Percentiles rank a stretch among this genome's conserved stretches.
These are phyloP conservation scores for Saccharomycopsis amapae DNA, from an alignment of 805 yeast genomes.

Conservation along the genomic window DNA sequence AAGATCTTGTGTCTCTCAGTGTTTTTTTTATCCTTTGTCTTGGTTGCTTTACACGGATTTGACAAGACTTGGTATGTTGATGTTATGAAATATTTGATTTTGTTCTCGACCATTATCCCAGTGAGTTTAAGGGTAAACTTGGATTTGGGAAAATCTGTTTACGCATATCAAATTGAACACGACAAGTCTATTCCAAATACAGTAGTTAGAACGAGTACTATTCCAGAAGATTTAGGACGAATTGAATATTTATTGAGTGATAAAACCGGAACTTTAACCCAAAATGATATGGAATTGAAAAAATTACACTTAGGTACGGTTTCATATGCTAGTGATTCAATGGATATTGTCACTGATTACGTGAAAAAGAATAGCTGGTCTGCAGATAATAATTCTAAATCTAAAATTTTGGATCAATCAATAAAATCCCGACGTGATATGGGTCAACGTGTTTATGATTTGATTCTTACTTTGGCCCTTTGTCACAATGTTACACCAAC, in stretches of 20 bases:
- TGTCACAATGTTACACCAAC: constrained; percentile 98
- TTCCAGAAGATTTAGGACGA: constrained; percentile 96
- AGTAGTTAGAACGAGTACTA: constrained; percentile 92
- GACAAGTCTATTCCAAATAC: constrained; percentile 78
- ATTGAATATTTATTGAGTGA: constrained; percentile 88
- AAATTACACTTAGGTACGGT: constrained; percentile 90
- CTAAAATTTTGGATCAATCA: constrained; percentile 24
- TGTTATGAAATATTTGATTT: constrained; percentile 79
- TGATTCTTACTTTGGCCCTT: constrained; percentile 76
- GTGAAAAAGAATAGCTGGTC: constrained; percentile 32
- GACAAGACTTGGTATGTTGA: constrained; percentile 71
- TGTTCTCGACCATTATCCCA: constrained; percentile 93
- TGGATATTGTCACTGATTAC: constrained; percentile 79
- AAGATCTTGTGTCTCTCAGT: constrained; percentile 86
- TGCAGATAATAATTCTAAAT: constrained; percentile 21
- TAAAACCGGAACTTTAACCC: constrained; percentile 96
- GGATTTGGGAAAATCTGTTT: constrained; percentile 92
- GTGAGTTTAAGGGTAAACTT: constrained; percentile 90
- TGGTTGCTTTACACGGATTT: constrained; percentile 79
- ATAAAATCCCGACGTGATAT: constrained; percentile 62
- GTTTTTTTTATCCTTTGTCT: constrained; percentile 61
- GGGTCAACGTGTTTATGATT: constrained; percentile 68
- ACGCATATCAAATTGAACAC: constrained; percentile 90
- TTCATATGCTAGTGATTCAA: constrained; percentile 84
- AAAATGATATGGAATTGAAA: constrained; percentile 95